Evolutionary conservation across 2,329 filamentous ascomycete species (phyloP), one percentile per base, ranked within the genome.

Genomic region (Orbilia blumenaviensis): DNA sequence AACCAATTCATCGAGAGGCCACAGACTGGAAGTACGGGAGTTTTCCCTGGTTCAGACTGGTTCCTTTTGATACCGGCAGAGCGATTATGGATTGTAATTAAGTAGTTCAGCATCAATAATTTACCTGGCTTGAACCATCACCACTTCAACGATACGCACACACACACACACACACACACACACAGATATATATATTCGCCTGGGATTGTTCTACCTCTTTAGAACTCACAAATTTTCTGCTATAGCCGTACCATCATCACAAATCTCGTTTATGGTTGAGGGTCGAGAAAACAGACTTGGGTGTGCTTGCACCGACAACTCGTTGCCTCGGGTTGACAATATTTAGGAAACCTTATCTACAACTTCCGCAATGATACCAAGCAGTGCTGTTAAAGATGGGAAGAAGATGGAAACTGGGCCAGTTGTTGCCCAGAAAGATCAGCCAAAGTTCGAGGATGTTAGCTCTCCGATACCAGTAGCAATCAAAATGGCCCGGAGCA

Each of bases 401-500:
- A 66, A 77, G 62, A 72, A 71, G 61, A 66, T 36, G 62, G 73
- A 62, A 25, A 60, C 54, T 25, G 66, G 50, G 52, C 38, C 60
- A 16, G 73, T 38, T 29, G 66, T 56, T 58, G 58, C 34, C 34
- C 61, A 63, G 41, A 77, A 77, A 61, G 67, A 67, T 42, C 44
- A 61, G 10, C 23, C 34, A 32, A 77, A 50, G 36, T 42, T 50
- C 41, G 72, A 69, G 32, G 72, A 76, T 27, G 50, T 58, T 44
- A 34, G 42, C n/a, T 64, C 72, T 16, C 72, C 72, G 23, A 23
- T 21, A 46, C 16, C 69, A n/a, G 25, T 38, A 56, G 54, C 67
- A 18, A 46, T 48, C 34, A 36, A 32, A 6, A 64, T 67, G 60
- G n/a, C 38, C n/a, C 38, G 89, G 73, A 86, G 92, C 10, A 85